Percentiles rank a stretch among this genome's conserved stretches.
phyloP scores from a whole-genome alignment of 306 rosid species.

The Malus domestica region DNA sequence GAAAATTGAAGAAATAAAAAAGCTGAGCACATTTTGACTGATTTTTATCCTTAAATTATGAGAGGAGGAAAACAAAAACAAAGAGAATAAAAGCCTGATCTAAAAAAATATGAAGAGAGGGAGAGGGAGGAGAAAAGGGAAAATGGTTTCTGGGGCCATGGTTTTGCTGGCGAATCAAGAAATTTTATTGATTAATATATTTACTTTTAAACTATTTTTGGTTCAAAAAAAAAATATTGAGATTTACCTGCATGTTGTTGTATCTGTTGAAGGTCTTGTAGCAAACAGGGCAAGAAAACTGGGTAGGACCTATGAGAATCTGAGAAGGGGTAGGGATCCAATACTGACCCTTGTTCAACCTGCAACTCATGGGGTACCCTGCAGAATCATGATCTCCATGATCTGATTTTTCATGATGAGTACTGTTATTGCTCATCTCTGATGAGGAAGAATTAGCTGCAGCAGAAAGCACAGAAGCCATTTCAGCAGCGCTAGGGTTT shows the following conservation, averaged over 20 bases:
- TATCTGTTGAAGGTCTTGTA: constrained; percentile 95
- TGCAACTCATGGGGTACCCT: constrained; percentile 32
- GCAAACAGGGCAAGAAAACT: constrained; percentile 97
- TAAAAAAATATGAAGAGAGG: neutral
- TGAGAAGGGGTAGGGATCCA: constrained; percentile 99
- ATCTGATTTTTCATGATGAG: constrained; percentile 18
- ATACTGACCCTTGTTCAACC: constrained; percentile 82
- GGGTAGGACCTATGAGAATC: constrained; percentile 97
- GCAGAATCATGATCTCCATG: constrained; percentile 33
- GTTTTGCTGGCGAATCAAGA: neutral
- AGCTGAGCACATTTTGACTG: neutral
- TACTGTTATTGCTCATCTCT: constrained; percentile 16
- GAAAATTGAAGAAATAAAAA: neutral
- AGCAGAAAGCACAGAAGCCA: constrained; percentile 66
- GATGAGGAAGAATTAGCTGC: constrained; percentile 32
- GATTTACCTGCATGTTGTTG: constrained; percentile 93
- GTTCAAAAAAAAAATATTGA: neutral
- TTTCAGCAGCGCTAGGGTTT: constrained; percentile 88
- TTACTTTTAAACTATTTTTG: neutral
- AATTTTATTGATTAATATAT: neutral
- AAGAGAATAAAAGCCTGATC: constrained; percentile 17
- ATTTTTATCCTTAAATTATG: neutral
- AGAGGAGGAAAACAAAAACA: neutral
- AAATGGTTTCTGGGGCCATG: neutral
- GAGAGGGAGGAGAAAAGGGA: neutral